These are phyloP conservation scores for Singerocomus rubriflavus DNA, from an alignment of 1,284 basidiomycete species.

Conservation along the genomic window DNA sequence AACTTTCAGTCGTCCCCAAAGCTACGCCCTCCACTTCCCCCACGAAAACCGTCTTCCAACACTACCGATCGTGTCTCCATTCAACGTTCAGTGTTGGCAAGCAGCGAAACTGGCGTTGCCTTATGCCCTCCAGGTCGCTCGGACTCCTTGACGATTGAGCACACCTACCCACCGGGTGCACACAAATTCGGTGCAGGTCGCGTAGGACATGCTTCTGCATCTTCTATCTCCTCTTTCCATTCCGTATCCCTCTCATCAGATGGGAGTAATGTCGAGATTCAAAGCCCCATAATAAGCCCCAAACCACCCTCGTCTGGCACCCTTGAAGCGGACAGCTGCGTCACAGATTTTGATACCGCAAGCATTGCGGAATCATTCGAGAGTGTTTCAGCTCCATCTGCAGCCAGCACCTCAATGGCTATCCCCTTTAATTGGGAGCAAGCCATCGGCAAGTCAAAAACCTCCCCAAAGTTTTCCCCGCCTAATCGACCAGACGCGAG, in stretches of 20 bases:
- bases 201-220: slow-evolving; percentile 53
- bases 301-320: slow-evolving; percentile 40
- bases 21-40: slow-evolving; percentile 56
- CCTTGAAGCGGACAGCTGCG: slow-evolving; percentile 39
- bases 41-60: slow-evolving; percentile 56
- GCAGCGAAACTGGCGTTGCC: slow-evolving; percentile 16
- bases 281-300: slow-evolving; percentile 17
- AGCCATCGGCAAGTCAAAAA: slow-evolving; percentile 29
- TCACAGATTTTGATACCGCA: slow-evolving; percentile 46
- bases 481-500: slow-evolving; percentile 46
- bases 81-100: slow-evolving; percentile 21
- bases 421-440: slow-evolving; percentile 46
- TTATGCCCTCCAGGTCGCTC: slow-evolving; percentile 36
- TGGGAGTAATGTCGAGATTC: slow-evolving; percentile 42
- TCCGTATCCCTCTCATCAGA: slow-evolving; percentile 77
- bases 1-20: slow-evolving; percentile 48
- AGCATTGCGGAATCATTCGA: slow-evolving; percentile 72
- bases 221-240: slow-evolving; percentile 77
- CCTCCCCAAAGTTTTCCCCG: slow-evolving; percentile 33
- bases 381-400: slow-evolving; percentile 51
- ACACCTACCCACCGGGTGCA: slow-evolving; percentile 52
- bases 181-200: slow-evolving; percentile 33
- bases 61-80: slow-evolving; percentile 40
- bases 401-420: slow-evolving; percentile 43
- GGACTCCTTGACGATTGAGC: slow-evolving; percentile 50